phyloP scores from a whole-genome alignment of 495 filamentous ascomycete genomes.

The Penicillium pancosmium region DNA sequence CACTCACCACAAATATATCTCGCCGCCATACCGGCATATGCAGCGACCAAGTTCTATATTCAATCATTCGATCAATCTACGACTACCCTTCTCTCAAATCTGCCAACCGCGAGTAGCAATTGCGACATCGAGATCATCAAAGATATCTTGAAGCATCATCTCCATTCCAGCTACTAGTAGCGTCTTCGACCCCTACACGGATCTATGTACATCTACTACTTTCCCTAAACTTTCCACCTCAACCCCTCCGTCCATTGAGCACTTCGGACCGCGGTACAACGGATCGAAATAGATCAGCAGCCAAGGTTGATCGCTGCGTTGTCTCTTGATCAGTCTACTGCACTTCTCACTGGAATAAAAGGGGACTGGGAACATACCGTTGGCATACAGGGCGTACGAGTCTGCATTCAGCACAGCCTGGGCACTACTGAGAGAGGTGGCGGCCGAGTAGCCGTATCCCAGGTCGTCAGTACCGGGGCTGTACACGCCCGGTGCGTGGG shows the following conservation, averaged over 20 bases:
- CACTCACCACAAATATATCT: too few relatives aligned
- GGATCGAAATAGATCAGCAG: constrained; percentile 16
- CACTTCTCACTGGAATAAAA: neutral
- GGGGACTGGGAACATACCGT: constrained; percentile 39
- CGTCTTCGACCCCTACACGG: neutral
- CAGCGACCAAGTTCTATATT: too few relatives aligned
- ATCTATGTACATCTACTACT: neutral
- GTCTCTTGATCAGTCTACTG: constrained; percentile 10
- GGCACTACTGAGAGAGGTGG: constrained; percentile 40
- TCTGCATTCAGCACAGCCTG: constrained; percentile 63
- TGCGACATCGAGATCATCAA: neutral
- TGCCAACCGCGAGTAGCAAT: neutral
- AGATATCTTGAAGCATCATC: neutral
- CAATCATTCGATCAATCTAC: neutral
- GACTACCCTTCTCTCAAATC: neutral
- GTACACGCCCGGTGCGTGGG: constrained; percentile 60
- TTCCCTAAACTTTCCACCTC: neutral
- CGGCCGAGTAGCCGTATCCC: constrained; percentile 60
- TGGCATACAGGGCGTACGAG: constrained; percentile 64
- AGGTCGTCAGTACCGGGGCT: constrained; percentile 58
- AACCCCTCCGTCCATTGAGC: neutral
- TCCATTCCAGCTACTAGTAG: neutral
- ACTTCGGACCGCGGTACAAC: neutral
- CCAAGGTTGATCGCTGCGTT: constrained; percentile 27
- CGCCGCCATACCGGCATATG: too few relatives aligned